These are phyloP conservation scores for Cutaneotrichosporon sp. DNA, from an alignment of 1,284 basidiomycete genomes.

Conservation along the genomic window DNA sequence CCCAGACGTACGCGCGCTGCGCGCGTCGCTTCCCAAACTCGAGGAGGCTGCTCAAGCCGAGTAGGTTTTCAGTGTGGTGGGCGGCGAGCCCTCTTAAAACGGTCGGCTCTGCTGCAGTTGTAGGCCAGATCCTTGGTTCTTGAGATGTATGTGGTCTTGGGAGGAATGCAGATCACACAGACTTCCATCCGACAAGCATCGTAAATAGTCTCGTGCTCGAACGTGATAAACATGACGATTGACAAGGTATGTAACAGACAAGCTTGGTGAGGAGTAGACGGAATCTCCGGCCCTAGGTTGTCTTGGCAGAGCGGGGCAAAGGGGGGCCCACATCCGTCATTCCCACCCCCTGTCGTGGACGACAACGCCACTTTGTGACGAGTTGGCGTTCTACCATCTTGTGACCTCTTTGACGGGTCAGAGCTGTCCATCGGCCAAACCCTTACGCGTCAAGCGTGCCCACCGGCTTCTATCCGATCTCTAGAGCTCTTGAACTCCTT, in stretches of 20 bases:
- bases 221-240: too few species aligned
- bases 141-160: not conserved
- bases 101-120: not conserved
- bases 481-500: not conserved
- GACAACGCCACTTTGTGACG: not conserved
- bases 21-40: not conserved
- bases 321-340: not conserved
- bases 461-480: too few species aligned
- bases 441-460: not conserved
- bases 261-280: not conserved
- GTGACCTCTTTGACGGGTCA: not conserved
- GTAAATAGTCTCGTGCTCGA: not conserved
- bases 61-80: not conserved
- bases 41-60: conserved; percentile 1
- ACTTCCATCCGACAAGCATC: not conserved
- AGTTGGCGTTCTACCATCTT: not conserved
- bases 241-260: not conserved
- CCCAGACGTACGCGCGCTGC: conserved; percentile 5
- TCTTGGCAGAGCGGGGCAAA: too few species aligned
- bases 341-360: not conserved
- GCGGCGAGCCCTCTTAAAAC: not conserved
- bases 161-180: not conserved
- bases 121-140: not conserved
- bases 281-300: not conserved
- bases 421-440: not conserved